A percentile compares a stretch with the other conserved stretches of the same genome.
Evolutionary conservation across 2,329 filamentous ascomycete genomes (phyloP).

Genomic region (Cladorrhinum sp.): DNA sequence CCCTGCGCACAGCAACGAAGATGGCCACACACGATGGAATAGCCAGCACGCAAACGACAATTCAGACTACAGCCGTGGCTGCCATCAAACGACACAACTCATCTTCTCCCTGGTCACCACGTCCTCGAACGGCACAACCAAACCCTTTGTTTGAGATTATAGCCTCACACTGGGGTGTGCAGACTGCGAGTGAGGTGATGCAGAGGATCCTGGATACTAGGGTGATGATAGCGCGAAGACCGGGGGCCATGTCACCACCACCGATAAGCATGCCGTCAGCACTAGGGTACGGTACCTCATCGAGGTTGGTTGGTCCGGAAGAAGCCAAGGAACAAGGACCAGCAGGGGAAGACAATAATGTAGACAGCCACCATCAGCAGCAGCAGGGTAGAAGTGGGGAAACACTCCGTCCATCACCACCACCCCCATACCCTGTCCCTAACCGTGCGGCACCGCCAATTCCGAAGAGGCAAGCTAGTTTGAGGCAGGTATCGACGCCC

Average conservation of each 20-base stretch:
- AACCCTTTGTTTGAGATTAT: slow-evolving; percentile 45
- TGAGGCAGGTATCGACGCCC: background rate
- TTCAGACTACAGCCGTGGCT: slow-evolving; percentile 53
- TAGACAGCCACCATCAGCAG: no score
- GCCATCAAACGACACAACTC: slow-evolving; percentile 48
- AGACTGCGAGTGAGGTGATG: slow-evolving; percentile 43
- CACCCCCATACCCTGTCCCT: slow-evolving; percentile 1
- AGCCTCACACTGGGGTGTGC: slow-evolving; percentile 47
- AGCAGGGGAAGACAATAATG: background rate
- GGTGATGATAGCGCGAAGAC: background rate
- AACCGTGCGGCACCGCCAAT: slow-evolving; percentile 11
- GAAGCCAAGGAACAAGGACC: background rate
- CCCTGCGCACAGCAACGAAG: background rate
- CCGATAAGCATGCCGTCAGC: background rate
- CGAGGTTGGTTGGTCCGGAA: background rate
- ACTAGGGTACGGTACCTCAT: background rate
- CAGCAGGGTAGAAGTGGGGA: slow-evolving; percentile 7
- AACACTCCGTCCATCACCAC: background rate
- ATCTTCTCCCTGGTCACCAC: slow-evolving; percentile 52
- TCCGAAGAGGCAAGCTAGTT: slow-evolving; percentile 19
- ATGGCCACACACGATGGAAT: slow-evolving; percentile 31
- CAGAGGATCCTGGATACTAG: slow-evolving; percentile 30
- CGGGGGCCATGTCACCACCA: background rate
- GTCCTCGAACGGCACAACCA: slow-evolving; percentile 31
- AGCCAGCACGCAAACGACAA: slow-evolving; percentile 42